Evolutionary conservation across 2,329 filamentous ascomycete species (phyloP).

Genomic region (Coleophoma cylindrospora): DNA sequence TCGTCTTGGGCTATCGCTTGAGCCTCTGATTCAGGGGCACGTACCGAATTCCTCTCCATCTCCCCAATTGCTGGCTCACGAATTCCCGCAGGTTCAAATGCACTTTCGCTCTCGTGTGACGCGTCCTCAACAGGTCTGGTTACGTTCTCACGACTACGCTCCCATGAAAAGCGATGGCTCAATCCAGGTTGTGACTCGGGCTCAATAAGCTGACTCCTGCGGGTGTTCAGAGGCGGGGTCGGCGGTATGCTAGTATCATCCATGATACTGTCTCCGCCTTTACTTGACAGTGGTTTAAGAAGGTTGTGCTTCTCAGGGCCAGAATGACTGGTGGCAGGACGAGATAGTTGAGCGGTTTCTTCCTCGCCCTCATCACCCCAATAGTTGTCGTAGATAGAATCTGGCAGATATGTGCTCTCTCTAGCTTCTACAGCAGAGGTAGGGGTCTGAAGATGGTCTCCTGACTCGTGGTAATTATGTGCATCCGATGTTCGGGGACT

Average conservation of each 20-base stretch:
- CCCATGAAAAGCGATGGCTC: slow-evolving; percentile 23
- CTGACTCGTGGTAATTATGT: slow-evolving; percentile 7
- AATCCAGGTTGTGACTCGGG: slow-evolving; percentile 10
- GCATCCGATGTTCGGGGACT: slow-evolving; percentile 39
- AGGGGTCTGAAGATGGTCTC: slow-evolving; percentile 12
- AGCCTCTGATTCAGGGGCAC: not conserved
- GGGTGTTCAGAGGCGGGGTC: slow-evolving; percentile 18
- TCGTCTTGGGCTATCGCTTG: not conserved
- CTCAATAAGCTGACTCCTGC: slow-evolving; percentile 7
- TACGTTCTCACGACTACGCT: slow-evolving; percentile 16
- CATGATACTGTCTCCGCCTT: not conserved
- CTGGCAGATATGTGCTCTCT: slow-evolving; percentile 59
- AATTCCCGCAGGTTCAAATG: too few relatives aligned
- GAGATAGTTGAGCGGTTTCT: slow-evolving; percentile 3
- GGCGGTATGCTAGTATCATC: slow-evolving; percentile 2
- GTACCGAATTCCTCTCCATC: not conserved
- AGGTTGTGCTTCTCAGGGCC: not conserved
- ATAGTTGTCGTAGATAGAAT: slow-evolving; percentile 61
- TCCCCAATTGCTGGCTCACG: not conserved
- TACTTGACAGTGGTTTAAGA: not conserved
- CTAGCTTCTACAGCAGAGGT: slow-evolving; percentile 22
- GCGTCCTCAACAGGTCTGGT: not conserved
- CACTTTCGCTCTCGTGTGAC: too few relatives aligned
- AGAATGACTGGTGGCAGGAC: slow-evolving; percentile 1
- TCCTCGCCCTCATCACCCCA: slow-evolving; percentile 44